Evolutionary conservation across 2,329 filamentous ascomycete genomes (phyloP), one percentile per base, ranked within the genome.

Genomic region (Diaporthe nobilis): DNA sequence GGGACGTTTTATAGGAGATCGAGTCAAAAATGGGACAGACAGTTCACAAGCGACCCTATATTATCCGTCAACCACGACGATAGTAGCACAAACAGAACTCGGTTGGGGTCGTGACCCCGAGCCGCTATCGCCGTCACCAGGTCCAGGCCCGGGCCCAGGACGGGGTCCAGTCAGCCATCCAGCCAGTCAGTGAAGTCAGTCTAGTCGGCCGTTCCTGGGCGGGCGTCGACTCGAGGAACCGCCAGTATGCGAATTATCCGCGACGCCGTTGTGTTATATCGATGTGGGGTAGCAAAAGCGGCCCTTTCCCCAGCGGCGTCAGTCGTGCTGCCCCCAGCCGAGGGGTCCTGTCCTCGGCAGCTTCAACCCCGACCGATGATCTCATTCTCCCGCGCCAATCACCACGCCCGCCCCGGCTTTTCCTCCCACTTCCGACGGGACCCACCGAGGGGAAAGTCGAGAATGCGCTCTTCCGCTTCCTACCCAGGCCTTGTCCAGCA

Each of bases 301-400:
- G 65, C 44, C 63, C 63, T 37, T 25, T 44, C 22, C 37, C 60
- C 39, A 63, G 60, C 37, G 47, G 60, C 39, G 60, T 65, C 60
- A 63, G 60, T 20, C 39, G 42, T 34, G 60, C 58, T 28, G 28
- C 28, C 10, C 10, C 15, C 37, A 28, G 37, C 39, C 37, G 65
- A 68, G 65, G 63, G 47, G 65, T 53, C 49, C 4, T 55, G 22
- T 39, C 65, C 65, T 68, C 65, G 65, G 65, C 65, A 2, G 65
- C 65, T 68, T 53, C 65, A 68, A 68, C 31, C 65, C 65, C 65
- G 65, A 68, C 65, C 65, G 31, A 68, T 68, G 65, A 68, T 68
- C 65, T 68, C 65, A 68, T 68, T 68, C 65, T 68, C 47, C 47
- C 65, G 65, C 65, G 65, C 65, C 65, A 68, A 68, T 68, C 65